A percentile compares a stretch with the other conserved stretches of the same genome.
Evolutionary conservation across 257 asterid species (phyloP).

Genomic region (Jacaranda mimosifolia): DNA sequence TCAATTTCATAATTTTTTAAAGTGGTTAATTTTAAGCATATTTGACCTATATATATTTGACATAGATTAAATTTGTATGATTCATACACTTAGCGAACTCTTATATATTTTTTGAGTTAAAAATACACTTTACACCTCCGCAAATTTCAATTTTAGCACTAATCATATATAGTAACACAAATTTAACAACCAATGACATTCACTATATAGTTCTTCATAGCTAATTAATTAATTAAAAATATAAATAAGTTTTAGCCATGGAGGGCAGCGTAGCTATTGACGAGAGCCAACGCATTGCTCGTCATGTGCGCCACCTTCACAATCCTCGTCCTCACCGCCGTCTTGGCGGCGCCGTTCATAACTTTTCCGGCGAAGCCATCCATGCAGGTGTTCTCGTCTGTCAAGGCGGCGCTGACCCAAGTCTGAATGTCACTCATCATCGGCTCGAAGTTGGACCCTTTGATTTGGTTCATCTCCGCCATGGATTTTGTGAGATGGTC

Average conservation of each 20-base stretch:
- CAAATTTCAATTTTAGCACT: no score
- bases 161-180: neutral
- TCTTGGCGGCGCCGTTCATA: constrained; percentile 48
- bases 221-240: no score
- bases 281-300: constrained; percentile 75
- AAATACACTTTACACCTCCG: no score
- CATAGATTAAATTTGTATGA: no score
- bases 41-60: no score
- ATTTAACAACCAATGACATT: neutral
- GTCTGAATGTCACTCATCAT: constrained; percentile 63
- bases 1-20: no score
- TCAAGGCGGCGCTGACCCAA: constrained; percentile 90
- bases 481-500: constrained; percentile 48
- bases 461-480: constrained; percentile 54
- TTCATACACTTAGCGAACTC: no score
- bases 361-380: constrained; percentile 67
- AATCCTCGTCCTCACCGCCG: constrained; percentile 49
- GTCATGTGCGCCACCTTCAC: constrained; percentile 65
- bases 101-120: no score
- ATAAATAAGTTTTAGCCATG: constrained; percentile 31
- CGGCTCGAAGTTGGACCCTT: constrained; percentile 46
- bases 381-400: constrained; percentile 72
- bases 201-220: no score
- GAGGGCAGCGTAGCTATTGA: constrained; percentile 53
- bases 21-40: no score